These are phyloP conservation scores for Kazachstania viticola DNA, from an alignment of 805 yeast genomes.

Conservation along the genomic window DNA sequence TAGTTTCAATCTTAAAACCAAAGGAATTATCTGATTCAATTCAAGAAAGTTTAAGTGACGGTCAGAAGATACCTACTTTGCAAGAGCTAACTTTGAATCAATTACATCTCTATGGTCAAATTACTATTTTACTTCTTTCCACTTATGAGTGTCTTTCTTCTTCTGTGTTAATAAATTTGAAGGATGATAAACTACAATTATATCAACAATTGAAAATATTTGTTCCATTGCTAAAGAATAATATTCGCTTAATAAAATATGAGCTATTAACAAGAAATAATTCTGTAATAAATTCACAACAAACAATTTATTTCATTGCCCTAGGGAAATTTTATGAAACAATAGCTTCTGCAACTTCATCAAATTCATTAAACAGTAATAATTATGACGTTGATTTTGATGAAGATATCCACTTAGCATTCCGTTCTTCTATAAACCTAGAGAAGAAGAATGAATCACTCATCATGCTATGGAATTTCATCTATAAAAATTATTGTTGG, in stretches of 20 bases:
- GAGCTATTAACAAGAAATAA: slow-evolving; percentile 13
- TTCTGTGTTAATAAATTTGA: slow-evolving; percentile 20
- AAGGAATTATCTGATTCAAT: slow-evolving; percentile 11
- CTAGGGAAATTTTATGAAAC: slow-evolving; percentile 15
- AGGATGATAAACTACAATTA: slow-evolving; percentile 12
- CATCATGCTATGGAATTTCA: slow-evolving; percentile 20
- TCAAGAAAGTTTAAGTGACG: slow-evolving; percentile 14
- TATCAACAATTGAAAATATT: slow-evolving; percentile 9
- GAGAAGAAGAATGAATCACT: slow-evolving; percentile 15
- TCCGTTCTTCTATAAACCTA: slow-evolving; percentile 17
- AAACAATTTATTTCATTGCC: slow-evolving; percentile 14
- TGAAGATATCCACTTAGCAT: slow-evolving; percentile 22
- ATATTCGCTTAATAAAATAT: slow-evolving; percentile 10
- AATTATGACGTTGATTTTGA: slow-evolving; percentile 12
- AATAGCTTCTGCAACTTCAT: no score
- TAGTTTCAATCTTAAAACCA: slow-evolving; percentile 20
- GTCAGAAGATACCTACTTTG: slow-evolving; percentile 12
- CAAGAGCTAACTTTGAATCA: slow-evolving; percentile 11
- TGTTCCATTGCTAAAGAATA: slow-evolving; percentile 7
- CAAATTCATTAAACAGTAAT: slow-evolving; percentile 3
- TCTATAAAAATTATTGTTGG: slow-evolving; percentile 21
- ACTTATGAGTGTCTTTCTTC: slow-evolving; percentile 20
- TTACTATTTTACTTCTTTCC: slow-evolving; percentile 14
- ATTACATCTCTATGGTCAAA: slow-evolving; percentile 12
- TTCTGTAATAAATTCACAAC: slow-evolving; percentile 8